These are phyloP conservation scores for Colletotrichum sp. DNA, from an alignment of 2,329 filamentous ascomycete genomes.

Conservation along the genomic window DNA sequence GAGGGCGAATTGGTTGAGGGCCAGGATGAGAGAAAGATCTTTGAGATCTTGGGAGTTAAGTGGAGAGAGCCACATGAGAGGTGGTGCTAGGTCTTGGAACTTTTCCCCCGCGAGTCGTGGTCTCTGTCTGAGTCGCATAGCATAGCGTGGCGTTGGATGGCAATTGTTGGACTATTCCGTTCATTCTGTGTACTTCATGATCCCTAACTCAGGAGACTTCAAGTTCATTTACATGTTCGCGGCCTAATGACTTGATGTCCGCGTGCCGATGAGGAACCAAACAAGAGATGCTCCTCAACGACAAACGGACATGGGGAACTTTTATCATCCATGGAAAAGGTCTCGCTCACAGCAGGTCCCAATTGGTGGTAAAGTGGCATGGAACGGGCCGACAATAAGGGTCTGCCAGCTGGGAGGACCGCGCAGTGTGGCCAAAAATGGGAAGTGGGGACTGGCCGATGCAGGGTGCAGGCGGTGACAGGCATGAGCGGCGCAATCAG, in stretches of 20 bases:
- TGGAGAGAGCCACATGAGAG: slow-evolving; percentile 81
- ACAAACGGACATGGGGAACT: neutral
- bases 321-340: neutral
- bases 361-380: neutral
- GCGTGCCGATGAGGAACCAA: neutral
- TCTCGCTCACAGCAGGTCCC: neutral
- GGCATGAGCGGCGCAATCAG: slow-evolving; percentile 18
- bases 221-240: neutral
- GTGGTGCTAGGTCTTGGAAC: slow-evolving; percentile 60
- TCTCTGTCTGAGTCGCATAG: neutral
- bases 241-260: neutral
- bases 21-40: slow-evolving; percentile 78
- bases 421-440: neutral
- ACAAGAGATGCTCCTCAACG: neutral
- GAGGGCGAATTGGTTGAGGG: slow-evolving; percentile 77
- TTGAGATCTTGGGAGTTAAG: slow-evolving; percentile 80
- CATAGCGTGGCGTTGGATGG: slow-evolving; percentile 8
- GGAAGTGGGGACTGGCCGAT: neutral
- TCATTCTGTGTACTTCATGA: neutral
- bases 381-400: slow-evolving; percentile 14
- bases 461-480: slow-evolving; percentile 22
- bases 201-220: neutral
- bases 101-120: neutral
- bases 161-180: neutral
- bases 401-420: slow-evolving; percentile 10